Evolutionary conservation across 208 protist genomes (phyloP), one percentile per base, ranked within the genome.

Genomic region (Angomonas deanei): DNA sequence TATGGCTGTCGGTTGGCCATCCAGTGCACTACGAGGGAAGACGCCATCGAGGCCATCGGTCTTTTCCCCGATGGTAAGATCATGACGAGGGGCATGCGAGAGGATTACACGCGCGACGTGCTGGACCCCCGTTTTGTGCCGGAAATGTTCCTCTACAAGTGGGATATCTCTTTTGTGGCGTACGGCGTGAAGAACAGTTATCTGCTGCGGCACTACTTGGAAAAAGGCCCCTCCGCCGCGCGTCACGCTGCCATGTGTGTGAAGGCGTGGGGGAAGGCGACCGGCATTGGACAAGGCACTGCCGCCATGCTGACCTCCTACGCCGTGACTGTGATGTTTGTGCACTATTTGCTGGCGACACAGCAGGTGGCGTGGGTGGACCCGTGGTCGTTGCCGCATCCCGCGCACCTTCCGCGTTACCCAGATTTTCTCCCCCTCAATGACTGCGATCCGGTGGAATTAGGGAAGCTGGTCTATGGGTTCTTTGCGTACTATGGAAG

Each of bases 121-220:
- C 71, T 93, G n/a, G 86, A 92, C 71, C 75, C 64, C 27, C 77
- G 82, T 46, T 92, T 84, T 58, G 84, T 92, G 49, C 89, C 89
- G 13, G 86, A 95, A 70, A 84, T 95, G 78, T 91, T 82, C 61
- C 82, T 92, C 75, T 95, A 93, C 75, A 83, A 85, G 64, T 95
- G 89, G 86, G 89, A 95, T 65, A 90, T 92, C 60, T 92, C 84
- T 5, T 95, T 95, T 57, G 84, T 93, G 13, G 84, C 77, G 1
- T 95, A 95, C 68, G 86, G 86, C 27, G 89, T 95, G 19, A 95
- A 95, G 82, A 95, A 95, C 64, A 92, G 84, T 69, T 93, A 91
- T 62, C 71, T 95, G 24, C 74, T 95, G 19, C 85, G 89, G 2
- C 65, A 95, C 62, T 95, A 95, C 64, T 66, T 95, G 13, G 82